Evolutionary conservation across 129 eudicot species (phyloP), one percentile per base, ranked within the genome.

Genomic region (Gnaphalium uliginosum): DNA sequence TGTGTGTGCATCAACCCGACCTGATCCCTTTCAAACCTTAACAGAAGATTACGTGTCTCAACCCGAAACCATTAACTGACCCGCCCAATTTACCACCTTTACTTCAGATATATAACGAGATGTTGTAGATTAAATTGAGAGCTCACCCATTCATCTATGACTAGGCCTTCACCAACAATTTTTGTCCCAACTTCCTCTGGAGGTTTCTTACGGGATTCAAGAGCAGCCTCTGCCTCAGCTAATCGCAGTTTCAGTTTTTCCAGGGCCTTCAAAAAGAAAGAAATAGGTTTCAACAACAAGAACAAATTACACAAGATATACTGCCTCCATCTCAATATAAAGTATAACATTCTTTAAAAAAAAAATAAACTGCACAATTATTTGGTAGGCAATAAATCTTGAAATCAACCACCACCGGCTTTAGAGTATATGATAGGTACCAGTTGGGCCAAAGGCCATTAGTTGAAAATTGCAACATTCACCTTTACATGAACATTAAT

Each of bases 111-210:
- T 51, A 71, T 10, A 11, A 53, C 30, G 21, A 53, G 8, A 54
- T 11, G n/a, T 19, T 19, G 23, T 72, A 33, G 23, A 39, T 17
- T 29, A 4, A 29, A 27, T 33, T 29, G 33, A 62, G 59, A 39
- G 15, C 88, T 81, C 43, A 87, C 91, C 91, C 91, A 87, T 87
- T 87, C 91, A 61, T 87, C 91, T 69, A 87, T 87, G 54, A 87
- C 88, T 24, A 87, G 86, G 27, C 91, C 91, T 84, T 87, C 91
- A 18, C 91, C 91, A 14, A 81, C 84, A 64, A 84, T 73, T 37
- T 72, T 82, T 8, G 86, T 86, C 27, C 84, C 91, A 15, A 81
- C 78, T 51, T 84, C 84, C 29, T 78, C 88, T 4, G 82, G 88
- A 41, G 91, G 81, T 72, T 87, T 87, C 74, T 84, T 84, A 39